Percentiles rank a stretch among this genome's conserved stretches.
Evolutionary conservation across 2,329 filamentous ascomycete species (phyloP).

Genomic region (Stemphylium beticola): DNA sequence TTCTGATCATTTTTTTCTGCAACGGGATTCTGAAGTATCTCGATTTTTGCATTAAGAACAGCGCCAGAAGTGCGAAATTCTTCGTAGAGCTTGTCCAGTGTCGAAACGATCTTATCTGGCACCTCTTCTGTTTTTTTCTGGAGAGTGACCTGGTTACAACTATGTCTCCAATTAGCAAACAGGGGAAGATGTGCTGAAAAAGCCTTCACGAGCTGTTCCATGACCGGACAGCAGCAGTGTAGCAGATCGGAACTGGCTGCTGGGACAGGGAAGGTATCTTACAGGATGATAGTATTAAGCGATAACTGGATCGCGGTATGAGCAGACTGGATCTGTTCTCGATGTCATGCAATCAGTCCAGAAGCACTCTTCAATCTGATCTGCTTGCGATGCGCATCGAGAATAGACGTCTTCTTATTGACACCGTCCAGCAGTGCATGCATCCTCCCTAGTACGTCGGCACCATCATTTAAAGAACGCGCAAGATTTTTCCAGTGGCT

Average conservation of each 20-base stretch:
- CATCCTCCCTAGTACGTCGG: conserved; percentile 23
- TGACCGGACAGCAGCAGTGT: neutral
- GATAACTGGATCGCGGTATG: conserved; percentile 29
- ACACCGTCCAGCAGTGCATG: conserved; percentile 20
- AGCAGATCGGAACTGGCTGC: neutral
- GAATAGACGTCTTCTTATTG: conserved; percentile 23
- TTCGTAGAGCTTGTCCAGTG: conserved; percentile 31
- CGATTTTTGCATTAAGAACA: conserved; percentile 27
- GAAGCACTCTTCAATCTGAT: conserved; percentile 24
- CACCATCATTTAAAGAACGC: conserved; percentile 27
- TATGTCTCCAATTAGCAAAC: neutral
- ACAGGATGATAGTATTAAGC: conserved; percentile 33
- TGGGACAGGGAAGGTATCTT: conserved; percentile 6
- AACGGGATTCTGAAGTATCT: conserved; percentile 18
- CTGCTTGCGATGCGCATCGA: conserved; percentile 28
- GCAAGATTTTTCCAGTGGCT: conserved; percentile 33
- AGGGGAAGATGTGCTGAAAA: neutral
- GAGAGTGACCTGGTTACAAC: conserved; percentile 32
- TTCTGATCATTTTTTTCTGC: conserved; percentile 12
- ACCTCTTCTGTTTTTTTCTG: conserved; percentile 27
- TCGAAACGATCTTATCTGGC: conserved; percentile 27
- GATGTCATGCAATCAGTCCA: conserved; percentile 23
- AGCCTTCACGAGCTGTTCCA: neutral
- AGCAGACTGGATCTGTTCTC: conserved; percentile 31
- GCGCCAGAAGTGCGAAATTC: conserved; percentile 27